Percentiles rank a stretch among this genome's conserved stretches.
These are phyloP conservation scores for Huntiella bhutanensis DNA, from an alignment of 2,329 filamentous ascomycete genomes.

Conservation along the genomic window DNA sequence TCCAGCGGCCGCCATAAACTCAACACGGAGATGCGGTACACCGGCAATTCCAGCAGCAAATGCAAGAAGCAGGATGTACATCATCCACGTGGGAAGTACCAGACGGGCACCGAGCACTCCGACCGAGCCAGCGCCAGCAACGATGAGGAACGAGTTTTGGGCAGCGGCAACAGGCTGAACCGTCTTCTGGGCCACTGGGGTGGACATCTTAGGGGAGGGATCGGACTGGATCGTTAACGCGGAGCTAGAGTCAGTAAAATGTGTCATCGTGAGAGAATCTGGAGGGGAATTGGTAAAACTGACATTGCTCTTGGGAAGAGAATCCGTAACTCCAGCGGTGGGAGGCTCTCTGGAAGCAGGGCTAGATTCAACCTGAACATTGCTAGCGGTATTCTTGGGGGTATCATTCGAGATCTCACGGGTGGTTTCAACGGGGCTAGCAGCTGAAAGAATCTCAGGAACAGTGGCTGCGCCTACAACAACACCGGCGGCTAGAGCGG, in stretches of 20 bases:
- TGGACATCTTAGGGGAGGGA: not conserved
- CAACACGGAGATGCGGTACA: constrained; percentile 1
- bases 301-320: too few species aligned
- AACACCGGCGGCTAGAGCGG: not conserved
- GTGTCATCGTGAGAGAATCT: too few species aligned
- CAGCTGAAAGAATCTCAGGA: not conserved
- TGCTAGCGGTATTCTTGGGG: too few species aligned
- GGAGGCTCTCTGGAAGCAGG: too few species aligned
- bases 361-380: too few species aligned
- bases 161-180: constrained; percentile 7
- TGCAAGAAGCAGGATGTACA: constrained; percentile 3
- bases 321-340: too few species aligned
- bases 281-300: too few species aligned
- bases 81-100: not conserved
- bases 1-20: not conserved
- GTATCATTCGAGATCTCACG: too few species aligned
- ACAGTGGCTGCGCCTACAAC: not conserved
- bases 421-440: too few species aligned
- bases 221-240: not conserved
- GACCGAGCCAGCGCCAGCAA: not conserved
- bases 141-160: not conserved
- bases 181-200: constrained; percentile 1
- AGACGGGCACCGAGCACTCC: not conserved
- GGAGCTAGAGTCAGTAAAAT: too few species aligned
- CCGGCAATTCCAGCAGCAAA: not conserved